phyloP scores from a whole-genome alignment of 306 rosid genomes.

The Dryas alaskensis region DNA sequence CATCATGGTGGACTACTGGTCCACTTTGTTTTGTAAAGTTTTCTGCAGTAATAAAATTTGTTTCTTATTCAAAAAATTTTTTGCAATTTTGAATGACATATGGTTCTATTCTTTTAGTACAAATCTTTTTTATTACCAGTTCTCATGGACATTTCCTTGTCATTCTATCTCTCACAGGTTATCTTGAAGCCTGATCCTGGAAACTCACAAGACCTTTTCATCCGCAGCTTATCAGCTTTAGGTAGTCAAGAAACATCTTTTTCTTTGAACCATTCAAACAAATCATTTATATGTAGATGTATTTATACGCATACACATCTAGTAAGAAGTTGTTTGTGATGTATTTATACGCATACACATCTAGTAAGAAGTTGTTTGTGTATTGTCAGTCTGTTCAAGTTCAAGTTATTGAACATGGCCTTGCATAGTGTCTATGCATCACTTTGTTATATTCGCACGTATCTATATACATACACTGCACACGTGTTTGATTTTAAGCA shows the following conservation, averaged over 20 bases:
- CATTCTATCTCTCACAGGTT: constrained; percentile 52
- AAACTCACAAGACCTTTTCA: constrained; percentile 93
- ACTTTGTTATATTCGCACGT: background rate
- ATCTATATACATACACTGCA: background rate
- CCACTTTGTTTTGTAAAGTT: too few relatives aligned
- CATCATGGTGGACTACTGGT: too few relatives aligned
- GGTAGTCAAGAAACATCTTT: constrained; percentile 45
- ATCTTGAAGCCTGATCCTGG: constrained; percentile 99
- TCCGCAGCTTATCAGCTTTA: constrained; percentile 83
- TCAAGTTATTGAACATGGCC: background rate
- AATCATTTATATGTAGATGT: background rate
- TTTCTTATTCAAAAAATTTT: background rate
- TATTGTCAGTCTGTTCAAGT: constrained; percentile 1
- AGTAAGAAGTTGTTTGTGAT: background rate
- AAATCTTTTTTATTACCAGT: background rate
- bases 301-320: background rate
- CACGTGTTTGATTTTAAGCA: background rate
- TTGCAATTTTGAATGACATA: background rate
- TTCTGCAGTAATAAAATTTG: too few relatives aligned
- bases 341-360: too few relatives aligned
- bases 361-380: background rate
- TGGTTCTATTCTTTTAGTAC: background rate
- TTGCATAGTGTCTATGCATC: background rate
- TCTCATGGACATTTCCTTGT: constrained; percentile 14
- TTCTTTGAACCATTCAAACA: constrained; percentile 1